A percentile compares a stretch with the other conserved stretches of the same genome.
These are phyloP conservation scores for Scedosporium minutisporum DNA, from an alignment of 2,329 filamentous ascomycete genomes.

Conservation along the genomic window DNA sequence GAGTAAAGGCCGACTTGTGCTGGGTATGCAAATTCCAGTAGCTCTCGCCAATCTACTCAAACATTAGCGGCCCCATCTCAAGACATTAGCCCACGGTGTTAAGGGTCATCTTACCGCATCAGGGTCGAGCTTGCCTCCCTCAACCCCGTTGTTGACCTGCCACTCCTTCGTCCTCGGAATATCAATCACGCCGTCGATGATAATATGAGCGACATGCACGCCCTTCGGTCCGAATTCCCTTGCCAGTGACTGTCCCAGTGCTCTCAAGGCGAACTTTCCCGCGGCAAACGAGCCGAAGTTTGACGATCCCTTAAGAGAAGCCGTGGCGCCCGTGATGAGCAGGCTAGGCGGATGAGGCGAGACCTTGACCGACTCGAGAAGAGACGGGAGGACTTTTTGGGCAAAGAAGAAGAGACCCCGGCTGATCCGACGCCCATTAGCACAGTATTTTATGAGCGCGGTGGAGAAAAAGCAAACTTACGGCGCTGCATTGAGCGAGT, in stretches of 20 bases:
- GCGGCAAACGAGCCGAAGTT: conserved; percentile 62
- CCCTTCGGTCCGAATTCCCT: conserved; percentile 78
- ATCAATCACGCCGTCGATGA: conserved; percentile 81
- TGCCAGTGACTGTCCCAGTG: conserved; percentile 64
- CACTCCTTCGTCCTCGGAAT: conserved; percentile 57
- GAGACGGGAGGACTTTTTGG: conserved; percentile 58
- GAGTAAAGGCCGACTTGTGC: conserved; percentile 67
- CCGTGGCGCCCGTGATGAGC: conserved; percentile 81
- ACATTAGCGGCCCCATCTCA: not conserved
- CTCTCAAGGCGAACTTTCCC: conserved; percentile 71
- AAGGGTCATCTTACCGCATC: conserved; percentile 51
- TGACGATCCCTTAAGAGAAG: conserved; percentile 63
- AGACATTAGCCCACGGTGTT: not conserved
- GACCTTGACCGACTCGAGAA: conserved; percentile 50
- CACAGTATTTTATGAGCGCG: not conserved
- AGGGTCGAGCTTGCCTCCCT: conserved; percentile 58
- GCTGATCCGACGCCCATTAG: conserved; percentile 23
- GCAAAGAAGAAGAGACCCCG: conserved; percentile 69
- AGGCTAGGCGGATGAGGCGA: conserved; percentile 62
- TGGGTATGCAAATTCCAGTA: conserved; percentile 83
- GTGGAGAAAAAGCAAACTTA: conserved; percentile 22
- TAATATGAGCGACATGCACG: conserved; percentile 71
- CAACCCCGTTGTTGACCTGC: conserved; percentile 31
- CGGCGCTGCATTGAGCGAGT: conserved; percentile 36
- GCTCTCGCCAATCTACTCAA: conserved; percentile 64